These are phyloP conservation scores for Spathaspora sp. DNA, from an alignment of 1,139 yeast species.

Conservation along the genomic window DNA sequence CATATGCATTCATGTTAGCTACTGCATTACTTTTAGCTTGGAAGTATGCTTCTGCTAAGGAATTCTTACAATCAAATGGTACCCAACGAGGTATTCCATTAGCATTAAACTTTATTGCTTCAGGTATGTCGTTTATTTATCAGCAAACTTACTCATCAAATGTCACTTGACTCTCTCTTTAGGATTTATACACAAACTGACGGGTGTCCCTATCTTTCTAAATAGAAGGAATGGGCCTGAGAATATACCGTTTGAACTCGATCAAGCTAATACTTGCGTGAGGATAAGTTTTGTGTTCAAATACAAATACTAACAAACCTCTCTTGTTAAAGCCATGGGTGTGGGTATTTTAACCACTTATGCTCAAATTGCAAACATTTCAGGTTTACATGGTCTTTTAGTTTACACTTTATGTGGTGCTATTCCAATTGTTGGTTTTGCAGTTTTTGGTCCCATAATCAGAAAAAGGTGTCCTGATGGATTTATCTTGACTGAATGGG, in stretches of 20 bases:
- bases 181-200: conserved; percentile 14
- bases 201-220: conserved; percentile 48
- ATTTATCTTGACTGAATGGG: conserved; percentile 95
- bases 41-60: conserved; percentile 45
- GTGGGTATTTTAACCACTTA: conserved; percentile 86
- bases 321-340: conserved; percentile 74
- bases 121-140: conserved; percentile 58
- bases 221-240: conserved; percentile 48
- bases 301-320: conserved; percentile 8
- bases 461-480: conserved; percentile 84
- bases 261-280: conserved; percentile 90
- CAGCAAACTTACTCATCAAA: neutral
- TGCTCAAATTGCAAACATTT: conserved; percentile 79
- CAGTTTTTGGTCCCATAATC: conserved; percentile 78
- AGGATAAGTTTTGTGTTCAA: conserved; percentile 43
- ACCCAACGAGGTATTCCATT: conserved; percentile 80
- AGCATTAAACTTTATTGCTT: conserved; percentile 82
- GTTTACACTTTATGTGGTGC: conserved; percentile 84
- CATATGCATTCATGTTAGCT: conserved; percentile 65
- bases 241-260: conserved; percentile 81
- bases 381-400: conserved; percentile 85
- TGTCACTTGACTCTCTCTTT: neutral
- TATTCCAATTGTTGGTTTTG: conserved; percentile 79
- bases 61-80: conserved; percentile 74
- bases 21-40: conserved; percentile 61